These are phyloP conservation scores for Aspergillus persii DNA, from an alignment of 2,329 filamentous ascomycete species.

Conservation along the genomic window DNA sequence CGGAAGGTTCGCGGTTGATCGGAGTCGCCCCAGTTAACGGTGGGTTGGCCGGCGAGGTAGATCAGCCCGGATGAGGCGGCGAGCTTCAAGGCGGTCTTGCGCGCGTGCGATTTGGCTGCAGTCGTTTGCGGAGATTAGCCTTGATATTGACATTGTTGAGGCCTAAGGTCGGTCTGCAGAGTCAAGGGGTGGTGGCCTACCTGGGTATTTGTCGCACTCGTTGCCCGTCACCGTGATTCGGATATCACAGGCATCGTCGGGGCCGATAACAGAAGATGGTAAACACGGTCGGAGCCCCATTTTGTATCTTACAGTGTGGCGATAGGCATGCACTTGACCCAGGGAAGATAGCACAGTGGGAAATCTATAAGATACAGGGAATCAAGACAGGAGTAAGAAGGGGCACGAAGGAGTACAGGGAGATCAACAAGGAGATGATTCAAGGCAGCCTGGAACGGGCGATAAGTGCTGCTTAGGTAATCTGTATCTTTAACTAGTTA, in stretches of 20 bases:
- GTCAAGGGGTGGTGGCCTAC: slow-evolving; percentile 18
- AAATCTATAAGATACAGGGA: background rate
- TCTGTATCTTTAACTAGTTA: background rate
- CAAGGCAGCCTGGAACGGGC: background rate
- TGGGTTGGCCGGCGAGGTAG: slow-evolving; percentile 54
- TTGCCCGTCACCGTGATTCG: slow-evolving; percentile 26
- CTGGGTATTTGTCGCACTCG: slow-evolving; percentile 42
- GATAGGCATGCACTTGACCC: background rate
- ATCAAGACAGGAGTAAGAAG: background rate
- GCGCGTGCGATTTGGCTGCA: slow-evolving; percentile 51
- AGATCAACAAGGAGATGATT: background rate
- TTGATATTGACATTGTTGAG: background rate
- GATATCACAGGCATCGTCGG: slow-evolving; percentile 32
- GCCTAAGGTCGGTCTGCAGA: background rate
- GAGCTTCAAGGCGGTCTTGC: slow-evolving; percentile 45
- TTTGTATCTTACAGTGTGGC: slow-evolving; percentile 4
- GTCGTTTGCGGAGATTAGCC: background rate
- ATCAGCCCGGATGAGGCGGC: slow-evolving; percentile 50
- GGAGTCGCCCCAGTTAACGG: slow-evolving; percentile 55
- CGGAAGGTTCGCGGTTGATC: slow-evolving; percentile 58
- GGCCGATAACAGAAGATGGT: background rate
- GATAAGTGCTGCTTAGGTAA: background rate
- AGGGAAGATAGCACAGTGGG: background rate
- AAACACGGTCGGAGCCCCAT: slow-evolving; percentile 20
- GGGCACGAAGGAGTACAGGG: background rate